phyloP scores from a whole-genome alignment of 257 asterid species.

The Forsythia viridissima region DNA sequence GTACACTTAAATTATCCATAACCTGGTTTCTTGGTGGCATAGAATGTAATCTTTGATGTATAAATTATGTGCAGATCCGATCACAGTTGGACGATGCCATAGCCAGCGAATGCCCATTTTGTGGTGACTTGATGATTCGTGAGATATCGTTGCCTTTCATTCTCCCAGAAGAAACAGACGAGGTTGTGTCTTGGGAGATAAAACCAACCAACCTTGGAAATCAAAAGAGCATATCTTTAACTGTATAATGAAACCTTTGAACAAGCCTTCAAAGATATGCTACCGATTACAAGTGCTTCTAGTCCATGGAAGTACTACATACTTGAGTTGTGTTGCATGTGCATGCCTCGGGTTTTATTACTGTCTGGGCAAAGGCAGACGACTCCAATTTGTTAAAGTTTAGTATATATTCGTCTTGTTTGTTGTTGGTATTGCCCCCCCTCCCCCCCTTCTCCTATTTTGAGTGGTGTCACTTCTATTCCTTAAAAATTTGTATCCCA shows the following conservation, averaged over 20 bases:
- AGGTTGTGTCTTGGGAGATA: constrained; percentile 81
- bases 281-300: not conserved
- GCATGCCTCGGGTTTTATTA: not conserved
- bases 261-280: not conserved
- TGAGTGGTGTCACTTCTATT: not conserved
- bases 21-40: not conserved
- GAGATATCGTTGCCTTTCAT: constrained; percentile 83
- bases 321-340: not conserved
- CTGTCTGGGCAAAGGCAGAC: not conserved
- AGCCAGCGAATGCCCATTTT: constrained; percentile 92
- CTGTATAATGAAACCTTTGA: constrained; percentile 28
- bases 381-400: not conserved
- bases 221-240: constrained; percentile 70
- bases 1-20: not conserved
- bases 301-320: not conserved
- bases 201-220: constrained; percentile 52
- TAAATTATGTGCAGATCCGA: constrained; percentile 62
- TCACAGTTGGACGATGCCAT: constrained; percentile 87
- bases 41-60: constrained; percentile 9
- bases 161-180: constrained; percentile 59
- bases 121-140: constrained; percentile 91
- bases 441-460: not conserved
- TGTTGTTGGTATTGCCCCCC: not conserved
- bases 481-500: not conserved
- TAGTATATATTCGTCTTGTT: constrained; percentile 16